phyloP scores from a whole-genome alignment of 2,329 filamentous ascomycete species.

The Colletotrichum caudatum region DNA sequence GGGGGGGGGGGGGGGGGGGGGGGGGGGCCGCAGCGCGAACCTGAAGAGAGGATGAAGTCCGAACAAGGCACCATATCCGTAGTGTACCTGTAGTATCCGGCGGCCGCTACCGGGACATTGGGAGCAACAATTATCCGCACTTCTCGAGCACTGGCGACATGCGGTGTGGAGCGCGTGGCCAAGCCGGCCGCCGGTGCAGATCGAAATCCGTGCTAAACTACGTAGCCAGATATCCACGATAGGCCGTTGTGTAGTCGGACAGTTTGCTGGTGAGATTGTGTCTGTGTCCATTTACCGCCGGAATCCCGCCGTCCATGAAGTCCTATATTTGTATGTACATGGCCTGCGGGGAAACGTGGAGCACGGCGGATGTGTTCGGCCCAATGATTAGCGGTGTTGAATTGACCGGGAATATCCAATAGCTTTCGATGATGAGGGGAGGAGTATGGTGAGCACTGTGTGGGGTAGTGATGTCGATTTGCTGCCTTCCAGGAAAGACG shows the following conservation, averaged over 20 bases:
- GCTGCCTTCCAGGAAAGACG: background rate
- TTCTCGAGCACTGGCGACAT: conserved; percentile 34
- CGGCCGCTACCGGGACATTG: conserved; percentile 25
- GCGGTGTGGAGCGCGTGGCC: conserved; percentile 25
- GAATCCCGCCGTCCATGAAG: conserved; percentile 20
- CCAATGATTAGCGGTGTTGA: conserved; percentile 13
- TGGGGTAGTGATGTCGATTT: conserved; percentile 16
- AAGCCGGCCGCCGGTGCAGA: conserved; percentile 1
- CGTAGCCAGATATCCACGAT: conserved; percentile 5
- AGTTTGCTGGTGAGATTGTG: background rate
- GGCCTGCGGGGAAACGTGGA: conserved; percentile 21
- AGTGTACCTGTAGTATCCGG: background rate
- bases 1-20: no score
- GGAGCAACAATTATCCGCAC: conserved; percentile 28
- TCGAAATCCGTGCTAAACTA: background rate
- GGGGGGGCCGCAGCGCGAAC: conserved; percentile 26
- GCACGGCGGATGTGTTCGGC: conserved; percentile 22
- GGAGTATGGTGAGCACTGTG: conserved; percentile 12
- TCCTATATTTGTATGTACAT: background rate
- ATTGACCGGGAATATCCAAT: background rate
- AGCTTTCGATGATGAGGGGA: conserved; percentile 5
- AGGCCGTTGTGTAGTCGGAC: background rate
- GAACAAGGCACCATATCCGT: background rate
- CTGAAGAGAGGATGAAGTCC: conserved; percentile 20
- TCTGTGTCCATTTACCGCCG: conserved; percentile 28